Evolutionary conservation across 2,329 filamentous ascomycete genomes (phyloP), one percentile per base, ranked within the genome.

Genomic region (Claviceps arundinis): DNA sequence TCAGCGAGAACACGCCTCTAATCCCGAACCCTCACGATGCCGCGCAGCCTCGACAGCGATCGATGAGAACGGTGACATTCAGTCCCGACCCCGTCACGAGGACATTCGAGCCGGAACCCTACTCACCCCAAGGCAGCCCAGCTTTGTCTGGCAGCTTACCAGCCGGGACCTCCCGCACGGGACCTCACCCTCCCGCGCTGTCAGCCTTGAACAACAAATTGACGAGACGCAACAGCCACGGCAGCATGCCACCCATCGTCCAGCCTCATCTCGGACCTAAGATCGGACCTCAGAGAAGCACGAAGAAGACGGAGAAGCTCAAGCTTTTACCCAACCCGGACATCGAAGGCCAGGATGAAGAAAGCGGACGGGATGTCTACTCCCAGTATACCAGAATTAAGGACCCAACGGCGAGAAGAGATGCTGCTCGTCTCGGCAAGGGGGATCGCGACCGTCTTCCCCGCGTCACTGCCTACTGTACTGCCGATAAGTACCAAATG

Each of bases 301-400:
- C 90, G 24, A 94, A 95, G 68, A 96, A 87, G 57, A 89, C 89
- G 1, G 89, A 97, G 72, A 98, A 98, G 72, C 77, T 98, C 55
- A 98, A 98, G 71, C 78, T 98, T n/a, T 73, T 98, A 16, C 93
- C 93, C 1, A 93, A 93, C 63, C 89, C 90, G 0, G 87, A 94
- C 54, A 77, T 88, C 45, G 85, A 87, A 26, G 87, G 75, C 59
- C 74, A 57, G 6, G 90, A 97, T 56, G 91, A 95, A 62, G 91
- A 96, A 68, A 93, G 88, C 62, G 89, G 90, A 9, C 77, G 90
- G 57, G 93, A 98, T 65, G 93, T 98, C 37, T 98, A 98, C 70
- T 91, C 90, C 26, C 93, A 98, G 67, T 97, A 96, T 66, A 95
- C 91, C 8, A 80, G 93, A 45, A 98, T 98, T 70, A 97, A 97